Evolutionary conservation across 192 early-diverging fungal species (phyloP).

Genomic region (Gamsiella multidivaricata): DNA sequence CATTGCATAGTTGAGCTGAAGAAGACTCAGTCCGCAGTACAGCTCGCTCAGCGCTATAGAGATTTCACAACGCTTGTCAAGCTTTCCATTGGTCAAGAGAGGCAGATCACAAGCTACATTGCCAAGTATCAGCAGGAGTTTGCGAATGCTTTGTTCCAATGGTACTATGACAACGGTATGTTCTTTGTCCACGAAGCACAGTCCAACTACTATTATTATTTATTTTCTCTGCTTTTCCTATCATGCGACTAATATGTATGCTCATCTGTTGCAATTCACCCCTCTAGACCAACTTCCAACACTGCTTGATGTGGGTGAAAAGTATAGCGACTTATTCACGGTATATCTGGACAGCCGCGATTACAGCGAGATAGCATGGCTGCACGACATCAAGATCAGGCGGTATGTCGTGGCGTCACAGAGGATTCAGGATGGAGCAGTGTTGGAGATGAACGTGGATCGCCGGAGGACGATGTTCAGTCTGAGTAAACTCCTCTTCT

Average conservation of each 20-base stretch:
- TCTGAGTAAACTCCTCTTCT: slow-evolving; percentile 38
- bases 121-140: slow-evolving; percentile 48
- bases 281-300: slow-evolving; percentile 20
- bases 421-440: slow-evolving; percentile 24
- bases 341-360: slow-evolving; percentile 27
- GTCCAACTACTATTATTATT: too few species aligned
- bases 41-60: slow-evolving; percentile 36
- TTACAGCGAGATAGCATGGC: slow-evolving; percentile 38
- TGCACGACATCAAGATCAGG: slow-evolving; percentile 50
- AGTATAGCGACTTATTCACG: slow-evolving; percentile 33
- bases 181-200: too few species aligned
- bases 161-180: slow-evolving; percentile 46
- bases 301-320: slow-evolving; percentile 31
- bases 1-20: slow-evolving; percentile 29
- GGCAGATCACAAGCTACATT: slow-evolving; percentile 14
- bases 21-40: slow-evolving; percentile 18
- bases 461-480: slow-evolving; percentile 32
- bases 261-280: too few species aligned
- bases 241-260: too few species aligned
- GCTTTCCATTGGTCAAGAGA: slow-evolving; percentile 16
- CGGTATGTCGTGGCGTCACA: slow-evolving; percentile 24
- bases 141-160: slow-evolving; percentile 43
- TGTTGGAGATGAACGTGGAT: slow-evolving; percentile 34
- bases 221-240: too few species aligned
- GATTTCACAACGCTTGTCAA: slow-evolving; percentile 44